These are phyloP conservation scores for Cercospora berteroae DNA, from an alignment of 2,329 filamentous ascomycete genomes.

Conservation along the genomic window DNA sequence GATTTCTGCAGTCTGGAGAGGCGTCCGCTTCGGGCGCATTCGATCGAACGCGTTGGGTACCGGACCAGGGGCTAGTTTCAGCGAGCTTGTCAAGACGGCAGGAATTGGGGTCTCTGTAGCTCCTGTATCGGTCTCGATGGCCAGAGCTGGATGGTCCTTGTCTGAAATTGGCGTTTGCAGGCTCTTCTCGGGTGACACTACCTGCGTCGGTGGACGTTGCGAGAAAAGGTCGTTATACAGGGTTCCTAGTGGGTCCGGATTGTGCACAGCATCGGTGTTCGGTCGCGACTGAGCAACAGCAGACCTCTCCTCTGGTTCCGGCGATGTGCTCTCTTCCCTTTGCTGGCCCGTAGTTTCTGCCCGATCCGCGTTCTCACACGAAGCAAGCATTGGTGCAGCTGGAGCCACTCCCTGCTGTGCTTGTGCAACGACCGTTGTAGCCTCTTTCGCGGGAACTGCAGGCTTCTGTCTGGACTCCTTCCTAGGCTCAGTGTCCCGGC, in stretches of 20 bases:
- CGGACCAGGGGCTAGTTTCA: conserved; percentile 44
- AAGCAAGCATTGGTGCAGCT: not conserved
- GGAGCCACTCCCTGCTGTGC: not conserved
- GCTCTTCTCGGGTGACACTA: not conserved
- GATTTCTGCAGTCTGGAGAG: conserved; percentile 67
- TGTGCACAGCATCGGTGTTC: conserved; percentile 20
- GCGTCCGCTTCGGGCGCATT: conserved; percentile 62
- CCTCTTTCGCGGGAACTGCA: conserved; percentile 4
- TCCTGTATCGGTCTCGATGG: not conserved
- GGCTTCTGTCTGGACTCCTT: conserved; percentile 10
- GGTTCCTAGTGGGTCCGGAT: conserved; percentile 30
- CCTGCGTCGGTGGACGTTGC: conserved; percentile 20
- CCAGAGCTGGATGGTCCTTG: not conserved
- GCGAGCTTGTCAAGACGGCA: conserved; percentile 31
- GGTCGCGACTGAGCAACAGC: not conserved
- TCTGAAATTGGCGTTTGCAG: not conserved
- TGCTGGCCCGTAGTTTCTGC: not conserved
- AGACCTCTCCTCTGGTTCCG: not conserved
- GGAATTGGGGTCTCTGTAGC: conserved; percentile 31
- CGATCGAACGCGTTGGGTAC: conserved; percentile 63
- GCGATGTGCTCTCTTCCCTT: not conserved
- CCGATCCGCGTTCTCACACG: not conserved
- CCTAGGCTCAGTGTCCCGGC: conserved; percentile 38
- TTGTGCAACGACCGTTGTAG: not conserved
- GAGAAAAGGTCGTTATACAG: conserved; percentile 31